These are phyloP conservation scores for Coix lacrymajobi DNA, from an alignment of 176 grass and related monocot genomes.

Conservation along the genomic window DNA sequence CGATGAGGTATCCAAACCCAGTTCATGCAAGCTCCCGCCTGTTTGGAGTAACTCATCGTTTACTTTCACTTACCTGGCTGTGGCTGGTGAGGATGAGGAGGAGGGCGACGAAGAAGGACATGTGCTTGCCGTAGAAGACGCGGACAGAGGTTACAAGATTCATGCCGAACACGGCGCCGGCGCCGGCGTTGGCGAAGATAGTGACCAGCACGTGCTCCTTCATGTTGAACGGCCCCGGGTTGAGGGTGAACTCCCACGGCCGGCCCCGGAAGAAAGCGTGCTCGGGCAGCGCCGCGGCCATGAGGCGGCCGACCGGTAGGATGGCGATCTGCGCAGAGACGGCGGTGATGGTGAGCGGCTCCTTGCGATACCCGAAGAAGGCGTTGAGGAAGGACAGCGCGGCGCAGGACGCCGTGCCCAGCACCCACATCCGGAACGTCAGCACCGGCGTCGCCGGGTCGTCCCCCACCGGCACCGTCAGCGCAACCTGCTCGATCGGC, in stretches of 20 bases:
- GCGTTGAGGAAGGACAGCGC: slow-evolving; percentile 74
- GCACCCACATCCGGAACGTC: slow-evolving; percentile 64
- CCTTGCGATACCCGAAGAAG: slow-evolving; percentile 92
- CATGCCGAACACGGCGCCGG: slow-evolving; percentile 66
- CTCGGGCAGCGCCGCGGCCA: slow-evolving; percentile 43
- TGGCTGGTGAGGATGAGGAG: slow-evolving; percentile 84
- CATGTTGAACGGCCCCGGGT: slow-evolving; percentile 77
- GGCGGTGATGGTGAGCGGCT: slow-evolving; percentile 75
- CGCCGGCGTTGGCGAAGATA: slow-evolving; percentile 93
- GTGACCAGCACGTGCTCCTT: slow-evolving; percentile 92
- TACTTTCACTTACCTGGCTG: slow-evolving; percentile 41
- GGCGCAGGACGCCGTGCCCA: slow-evolving; percentile 49
- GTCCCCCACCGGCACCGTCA: slow-evolving; percentile 52
- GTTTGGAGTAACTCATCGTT: background rate
- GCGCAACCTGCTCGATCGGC: slow-evolving; percentile 60
- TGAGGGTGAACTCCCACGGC: slow-evolving; percentile 63
- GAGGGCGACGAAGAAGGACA: slow-evolving; percentile 76
- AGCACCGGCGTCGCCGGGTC: slow-evolving; percentile 41
- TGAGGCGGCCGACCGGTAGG: slow-evolving; percentile 60
- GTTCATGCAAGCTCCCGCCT: background rate
- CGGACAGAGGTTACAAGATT: slow-evolving; percentile 69
- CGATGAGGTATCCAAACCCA: background rate
- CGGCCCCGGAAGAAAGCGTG: slow-evolving; percentile 49
- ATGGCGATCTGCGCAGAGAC: slow-evolving; percentile 85
- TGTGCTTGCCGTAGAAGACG: slow-evolving; percentile 72